Evolutionary conservation across 768 basidiomycete genomes (phyloP).

Genomic region (Boletus reticulatus): DNA sequence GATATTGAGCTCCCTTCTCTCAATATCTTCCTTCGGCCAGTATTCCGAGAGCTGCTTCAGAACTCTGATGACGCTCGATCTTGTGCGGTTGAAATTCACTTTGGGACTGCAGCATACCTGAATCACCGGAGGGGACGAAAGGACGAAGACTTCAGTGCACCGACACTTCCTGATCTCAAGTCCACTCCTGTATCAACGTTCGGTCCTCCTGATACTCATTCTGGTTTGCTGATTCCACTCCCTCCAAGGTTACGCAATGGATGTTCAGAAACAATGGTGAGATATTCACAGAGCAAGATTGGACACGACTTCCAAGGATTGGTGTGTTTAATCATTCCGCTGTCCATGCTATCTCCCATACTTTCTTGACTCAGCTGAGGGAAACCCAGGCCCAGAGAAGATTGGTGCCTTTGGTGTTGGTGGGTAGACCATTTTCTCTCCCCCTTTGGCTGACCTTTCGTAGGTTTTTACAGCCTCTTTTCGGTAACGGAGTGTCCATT

Average conservation of each 20-base stretch:
- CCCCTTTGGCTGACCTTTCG: too few species aligned
- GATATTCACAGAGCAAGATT: constrained; percentile 20
- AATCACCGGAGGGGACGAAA: too few species aligned
- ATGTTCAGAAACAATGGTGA: not conserved
- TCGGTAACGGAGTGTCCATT: constrained; percentile 51
- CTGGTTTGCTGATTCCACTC: too few species aligned
- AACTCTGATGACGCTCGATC: not conserved
- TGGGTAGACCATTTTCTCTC: not conserved
- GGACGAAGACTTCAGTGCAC: too few species aligned
- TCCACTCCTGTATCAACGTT: too few species aligned
- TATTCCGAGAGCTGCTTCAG: constrained; percentile 3
- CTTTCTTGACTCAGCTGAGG: not conserved
- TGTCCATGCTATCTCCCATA: not conserved
- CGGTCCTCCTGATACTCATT: constrained; percentile 37
- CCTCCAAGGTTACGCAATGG: not conserved
- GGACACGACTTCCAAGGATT: not conserved
- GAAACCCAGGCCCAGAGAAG: not conserved
- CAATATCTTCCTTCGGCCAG: not conserved
- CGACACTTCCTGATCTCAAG: not conserved
- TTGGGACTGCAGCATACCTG: not conserved
- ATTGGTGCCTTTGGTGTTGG: constrained; percentile 1
- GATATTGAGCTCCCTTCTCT: not conserved
- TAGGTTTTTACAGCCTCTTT: constrained; percentile 76
- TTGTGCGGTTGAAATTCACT: not conserved
- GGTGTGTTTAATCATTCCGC: not conserved